These are phyloP conservation scores for Acanthamoeba lugdunensis DNA, from an alignment of 208 protist genomes.

Conservation along the genomic window DNA sequence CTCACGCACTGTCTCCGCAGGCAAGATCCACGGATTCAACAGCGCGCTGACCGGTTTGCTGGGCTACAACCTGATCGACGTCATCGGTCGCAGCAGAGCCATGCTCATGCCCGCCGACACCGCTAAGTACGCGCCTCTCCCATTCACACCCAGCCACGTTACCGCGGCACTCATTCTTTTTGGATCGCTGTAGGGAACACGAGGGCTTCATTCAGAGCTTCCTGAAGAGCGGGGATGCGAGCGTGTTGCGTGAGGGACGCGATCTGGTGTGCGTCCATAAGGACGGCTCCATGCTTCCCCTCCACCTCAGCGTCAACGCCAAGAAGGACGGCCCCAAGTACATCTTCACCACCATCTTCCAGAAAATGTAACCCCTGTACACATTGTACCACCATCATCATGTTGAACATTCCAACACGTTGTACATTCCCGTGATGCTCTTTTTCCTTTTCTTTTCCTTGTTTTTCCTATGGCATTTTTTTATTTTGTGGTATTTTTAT, in stretches of 20 bases:
- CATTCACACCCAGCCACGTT: neutral
- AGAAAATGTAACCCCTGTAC: slow-evolving; percentile 13
- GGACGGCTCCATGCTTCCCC: slow-evolving; percentile 62
- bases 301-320: slow-evolving; percentile 25
- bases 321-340: slow-evolving; percentile 48
- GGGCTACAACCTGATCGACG: slow-evolving; percentile 30
- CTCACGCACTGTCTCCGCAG: neutral
- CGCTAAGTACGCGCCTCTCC: neutral
- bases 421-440: too few relatives aligned
- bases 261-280: slow-evolving; percentile 41
- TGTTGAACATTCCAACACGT: too few relatives aligned
- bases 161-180: neutral
- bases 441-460: too few relatives aligned
- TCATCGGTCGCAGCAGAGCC: slow-evolving; percentile 41
- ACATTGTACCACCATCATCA: too few relatives aligned
- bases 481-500: too few relatives aligned
- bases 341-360: slow-evolving; percentile 56
- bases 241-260: neutral
- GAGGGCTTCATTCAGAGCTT: slow-evolving; percentile 13
- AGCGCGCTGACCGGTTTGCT: neutral
- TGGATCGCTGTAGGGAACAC: neutral
- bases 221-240: neutral
- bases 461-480: too few relatives aligned
- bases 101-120: neutral
- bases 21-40: slow-evolving; percentile 68